Conservation (phyloP, 2,329 filamentous ascomycete species). For the Alternaria ventricosa region DNA sequence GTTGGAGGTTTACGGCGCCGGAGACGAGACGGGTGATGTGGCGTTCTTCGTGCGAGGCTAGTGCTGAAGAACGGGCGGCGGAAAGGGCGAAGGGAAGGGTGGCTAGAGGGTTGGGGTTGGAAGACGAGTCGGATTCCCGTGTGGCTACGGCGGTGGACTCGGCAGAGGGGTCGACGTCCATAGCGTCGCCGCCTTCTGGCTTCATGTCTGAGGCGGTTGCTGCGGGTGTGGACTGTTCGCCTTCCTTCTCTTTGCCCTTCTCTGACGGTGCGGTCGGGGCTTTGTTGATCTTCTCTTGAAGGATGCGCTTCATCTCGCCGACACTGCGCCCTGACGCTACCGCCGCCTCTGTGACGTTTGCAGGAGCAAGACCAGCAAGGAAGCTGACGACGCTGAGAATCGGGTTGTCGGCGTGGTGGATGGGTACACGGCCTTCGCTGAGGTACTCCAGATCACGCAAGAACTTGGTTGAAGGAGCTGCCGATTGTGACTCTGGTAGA, state of each 20-base stretch:
- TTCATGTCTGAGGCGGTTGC: slow-evolving; percentile 56
- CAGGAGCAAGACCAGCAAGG: slow-evolving; percentile 88
- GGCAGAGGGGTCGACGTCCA: slow-evolving; percentile 63
- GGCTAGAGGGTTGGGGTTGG: slow-evolving; percentile 58
- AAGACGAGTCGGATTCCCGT: slow-evolving; percentile 21
- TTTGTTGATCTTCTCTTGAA: slow-evolving; percentile 79
- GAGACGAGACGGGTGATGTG: slow-evolving; percentile 95
- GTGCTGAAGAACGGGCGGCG: slow-evolving; percentile 82
- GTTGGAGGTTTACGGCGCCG: slow-evolving; percentile 88
- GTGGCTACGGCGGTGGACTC: slow-evolving; percentile 52
- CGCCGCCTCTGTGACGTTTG: slow-evolving; percentile 80
- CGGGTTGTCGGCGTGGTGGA: slow-evolving; percentile 92
- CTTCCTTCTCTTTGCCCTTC: slow-evolving; percentile 67
- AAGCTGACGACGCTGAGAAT: slow-evolving; percentile 97
- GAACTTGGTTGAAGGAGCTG: slow-evolving; percentile 55
- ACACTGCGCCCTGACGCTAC: slow-evolving; percentile 83
- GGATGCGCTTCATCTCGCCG: slow-evolving; percentile 79
- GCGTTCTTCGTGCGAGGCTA: slow-evolving; percentile 95
- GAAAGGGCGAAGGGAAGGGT: slow-evolving; percentile 85
- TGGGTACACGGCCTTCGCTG: slow-evolving; percentile 78
- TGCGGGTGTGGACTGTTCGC: slow-evolving; percentile 57
- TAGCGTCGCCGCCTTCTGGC: slow-evolving; percentile 62
- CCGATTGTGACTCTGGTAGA: slow-evolving; percentile 55
- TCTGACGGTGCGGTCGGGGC: slow-evolving; percentile 52
- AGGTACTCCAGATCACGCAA: slow-evolving; percentile 67